Percentiles rank a stretch among this genome's conserved stretches.
These are phyloP conservation scores for Cardamine resedifolia DNA, from an alignment of 345 rosid genomes.

Conservation along the genomic window DNA sequence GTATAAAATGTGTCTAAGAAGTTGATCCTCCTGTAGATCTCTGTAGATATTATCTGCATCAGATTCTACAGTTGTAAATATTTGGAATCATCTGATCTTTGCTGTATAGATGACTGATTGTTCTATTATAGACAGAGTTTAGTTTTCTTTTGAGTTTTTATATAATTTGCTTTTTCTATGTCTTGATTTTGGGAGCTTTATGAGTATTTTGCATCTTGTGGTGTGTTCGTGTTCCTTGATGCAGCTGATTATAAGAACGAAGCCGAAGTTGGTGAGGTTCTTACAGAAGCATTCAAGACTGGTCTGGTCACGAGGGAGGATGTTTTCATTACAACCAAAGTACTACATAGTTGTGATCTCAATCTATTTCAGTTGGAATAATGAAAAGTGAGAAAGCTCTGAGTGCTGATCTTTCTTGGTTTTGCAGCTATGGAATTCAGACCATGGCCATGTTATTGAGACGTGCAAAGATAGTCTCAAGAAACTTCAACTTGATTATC, in stretches of 20 bases:
- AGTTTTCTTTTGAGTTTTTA: not conserved
- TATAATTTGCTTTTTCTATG: not conserved
- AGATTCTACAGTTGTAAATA: not conserved
- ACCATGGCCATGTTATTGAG: slow-evolving; percentile 84
- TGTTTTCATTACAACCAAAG: slow-evolving; percentile 86
- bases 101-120: not conserved
- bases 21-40: not conserved
- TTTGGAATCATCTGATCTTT: not conserved
- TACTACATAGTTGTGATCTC: too few relatives aligned
- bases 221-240: too few relatives aligned
- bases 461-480: slow-evolving; percentile 86
- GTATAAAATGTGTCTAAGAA: too few relatives aligned
- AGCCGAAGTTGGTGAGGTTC: slow-evolving; percentile 71
- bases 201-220: too few relatives aligned
- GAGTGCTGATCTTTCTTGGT: not conserved
- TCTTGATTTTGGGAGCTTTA: not conserved
- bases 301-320: slow-evolving; percentile 84
- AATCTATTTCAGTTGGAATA: not conserved
- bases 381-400: not conserved
- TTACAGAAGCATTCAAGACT: slow-evolving; percentile 57
- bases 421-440: slow-evolving; percentile 93
- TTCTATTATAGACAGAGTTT: not conserved
- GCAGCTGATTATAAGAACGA: slow-evolving; percentile 80
- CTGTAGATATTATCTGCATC: slow-evolving; percentile 10
- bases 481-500: slow-evolving; percentile 83